Evolutionary conservation across 2,329 filamentous ascomycete species (phyloP), one percentile per base, ranked within the genome.

Genomic region (Fusarium hainanense): DNA sequence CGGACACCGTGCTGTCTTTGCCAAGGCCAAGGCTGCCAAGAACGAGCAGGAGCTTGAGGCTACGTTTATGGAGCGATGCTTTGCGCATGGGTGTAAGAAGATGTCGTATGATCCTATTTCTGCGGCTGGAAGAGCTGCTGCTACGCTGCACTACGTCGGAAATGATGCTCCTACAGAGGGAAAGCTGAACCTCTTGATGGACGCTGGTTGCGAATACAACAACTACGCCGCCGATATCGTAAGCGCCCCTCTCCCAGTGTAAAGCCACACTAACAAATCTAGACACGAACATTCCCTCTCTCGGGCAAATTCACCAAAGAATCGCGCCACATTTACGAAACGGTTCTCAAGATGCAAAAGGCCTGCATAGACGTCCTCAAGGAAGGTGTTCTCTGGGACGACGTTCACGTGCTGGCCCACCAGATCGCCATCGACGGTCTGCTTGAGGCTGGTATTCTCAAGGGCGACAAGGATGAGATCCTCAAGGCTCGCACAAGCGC

Each of bases 61-160:
- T 2, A 81, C 90, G 1, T 97, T 98, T 77, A 79, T 97, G 13
- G 89, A 93, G 77, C 85, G 86, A 30, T 97, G 93, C 78, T 88
- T 96, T 63, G 87, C 90, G 54, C 85, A 90, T 65, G 92, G 92
- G 25, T 91, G 92, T 54, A 91, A 90, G 77, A 89, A 96, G 74
- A 93, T 97, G 83, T 91, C 95, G 2, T 98, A 98, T 80, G 88
- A 92, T 71, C 90, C 91, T 64, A 98, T 98, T 75, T 89, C 96
- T 20, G 95, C 93, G 1, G 88, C 88, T 34, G 95, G 95, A 13
- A 86, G 89, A 7, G 90, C 92, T 18, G 94, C 92, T 1, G 93
- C 94, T 7, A 96, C 93, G 3, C 85, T 98, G 34, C 95, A 98
- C 81, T 98, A 98, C 74, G 88, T 93, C 25, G 88, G 91, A 76